phyloP scores from a whole-genome alignment of 2,329 filamentous ascomycete species.

The Pseudofabraea citricarpa region DNA sequence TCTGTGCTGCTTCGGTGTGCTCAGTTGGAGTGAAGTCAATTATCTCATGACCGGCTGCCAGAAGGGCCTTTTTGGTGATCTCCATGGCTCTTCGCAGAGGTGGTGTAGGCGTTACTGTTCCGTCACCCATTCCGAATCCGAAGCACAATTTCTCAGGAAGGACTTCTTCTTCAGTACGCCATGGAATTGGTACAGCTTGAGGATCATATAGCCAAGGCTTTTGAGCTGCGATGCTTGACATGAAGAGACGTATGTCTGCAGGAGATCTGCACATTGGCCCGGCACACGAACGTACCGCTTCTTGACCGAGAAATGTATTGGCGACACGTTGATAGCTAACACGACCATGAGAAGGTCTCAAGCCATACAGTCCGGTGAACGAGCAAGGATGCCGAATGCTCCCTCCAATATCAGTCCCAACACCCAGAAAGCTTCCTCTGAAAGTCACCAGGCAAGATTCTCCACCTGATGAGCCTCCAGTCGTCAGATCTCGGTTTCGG shows the following conservation, averaged over 20 bases:
- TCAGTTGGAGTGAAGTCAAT: slow-evolving; percentile 17
- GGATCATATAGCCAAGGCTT: not conserved
- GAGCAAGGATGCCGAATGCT: slow-evolving; percentile 29
- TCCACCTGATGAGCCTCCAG: slow-evolving; percentile 71
- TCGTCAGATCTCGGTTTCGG: slow-evolving; percentile 71
- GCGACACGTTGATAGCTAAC: not conserved
- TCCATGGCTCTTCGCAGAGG: slow-evolving; percentile 16
- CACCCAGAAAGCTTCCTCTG: slow-evolving; percentile 10
- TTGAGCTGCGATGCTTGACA: slow-evolving; percentile 1
- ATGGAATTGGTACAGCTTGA: not conserved
- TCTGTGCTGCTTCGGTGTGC: slow-evolving; percentile 10
- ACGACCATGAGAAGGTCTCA: slow-evolving; percentile 15
- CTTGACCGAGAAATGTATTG: not conserved
- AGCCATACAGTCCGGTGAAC: slow-evolving; percentile 40
- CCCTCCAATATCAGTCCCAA: slow-evolving; percentile 17
- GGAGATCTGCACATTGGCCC: slow-evolving; percentile 1
- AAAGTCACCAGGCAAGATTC: slow-evolving; percentile 13
- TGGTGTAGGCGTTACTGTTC: slow-evolving; percentile 15
- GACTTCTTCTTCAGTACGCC: slow-evolving; percentile 6
- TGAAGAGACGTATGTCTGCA: not conserved
- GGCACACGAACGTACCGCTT: not conserved
- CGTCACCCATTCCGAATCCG: slow-evolving; percentile 18
- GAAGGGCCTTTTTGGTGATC: slow-evolving; percentile 16
- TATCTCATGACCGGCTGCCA: slow-evolving; percentile 13
- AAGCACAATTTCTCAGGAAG: slow-evolving; percentile 16